Base-by-base conservation (phyloP, 441 rosid genomes). In the Daphne laureola region DNA sequence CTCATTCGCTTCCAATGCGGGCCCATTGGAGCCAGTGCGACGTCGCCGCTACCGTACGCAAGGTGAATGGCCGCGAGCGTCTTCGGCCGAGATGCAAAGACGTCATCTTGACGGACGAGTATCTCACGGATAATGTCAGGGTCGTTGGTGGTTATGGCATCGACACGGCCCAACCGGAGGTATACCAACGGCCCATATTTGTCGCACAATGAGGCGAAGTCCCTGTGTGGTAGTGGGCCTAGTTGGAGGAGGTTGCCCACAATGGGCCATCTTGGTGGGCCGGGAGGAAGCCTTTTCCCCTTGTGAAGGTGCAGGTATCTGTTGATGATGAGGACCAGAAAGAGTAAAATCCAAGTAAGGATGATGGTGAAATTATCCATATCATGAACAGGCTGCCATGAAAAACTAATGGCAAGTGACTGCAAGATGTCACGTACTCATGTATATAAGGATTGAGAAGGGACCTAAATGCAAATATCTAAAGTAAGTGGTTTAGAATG, bases 201-300 rank as follows among this genome's bases (percentile, higher is more conserved):
- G 51, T 71, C 63, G 54, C 96, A 87, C 0, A 87, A 53, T 0
- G 79, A 51, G 12, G 98, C 90, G 0, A 91, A 51, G 68, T 87
- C 95, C 3, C 88, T 54, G 46, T 87, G 98, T 42, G 97, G 97
- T 48, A 79, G 68, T 8, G 31, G 85, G 17, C 88, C 77, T 44
- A 90, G 17, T 4, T 84, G 97, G 43, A 90, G 88, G 62, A 90
- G 90, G 71, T 84, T 90, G 25, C 97, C 97, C 12, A 86, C 62
- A 0, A 87, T n/a, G 26, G 96, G 93, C 98, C 79, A 86, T 31
- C 83, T 60, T 31, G 65, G 73, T 36, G 96, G 98, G 53, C 97
- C 95, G 0, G 97, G 95, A 17, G 93, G 92, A 43, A 89, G 90
- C 25, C 44, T 66, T 47, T 65, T 58, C 36, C 55, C 18, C 23